These are phyloP conservation scores for Verticillium albo-atrum DNA, from an alignment of 2,329 filamentous ascomycete species.

Conservation along the genomic window DNA sequence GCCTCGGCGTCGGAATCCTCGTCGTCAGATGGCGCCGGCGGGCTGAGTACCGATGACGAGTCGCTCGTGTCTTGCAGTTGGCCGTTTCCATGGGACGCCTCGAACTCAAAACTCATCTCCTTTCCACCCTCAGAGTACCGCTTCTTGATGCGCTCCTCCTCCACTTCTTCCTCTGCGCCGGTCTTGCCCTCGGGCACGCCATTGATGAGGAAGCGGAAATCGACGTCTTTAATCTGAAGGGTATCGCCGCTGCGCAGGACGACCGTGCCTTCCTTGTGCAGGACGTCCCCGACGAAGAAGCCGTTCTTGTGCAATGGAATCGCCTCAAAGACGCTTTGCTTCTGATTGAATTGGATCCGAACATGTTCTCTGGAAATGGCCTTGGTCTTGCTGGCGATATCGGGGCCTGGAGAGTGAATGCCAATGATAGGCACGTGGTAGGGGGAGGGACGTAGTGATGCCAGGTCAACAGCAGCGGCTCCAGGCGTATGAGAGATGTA, in stretches of 20 bases:
- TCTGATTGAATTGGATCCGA: conserved; percentile 65
- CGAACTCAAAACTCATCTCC: conserved; percentile 71
- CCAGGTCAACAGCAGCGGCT: conserved; percentile 55
- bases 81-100: conserved; percentile 54
- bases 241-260: conserved; percentile 58
- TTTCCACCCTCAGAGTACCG: conserved; percentile 55
- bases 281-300: conserved; percentile 60
- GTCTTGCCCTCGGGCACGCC: conserved; percentile 53
- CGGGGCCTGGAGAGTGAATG: conserved; percentile 65
- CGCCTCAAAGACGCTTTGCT: conserved; percentile 61
- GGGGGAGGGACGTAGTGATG: conserved; percentile 55
- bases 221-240: conserved; percentile 69
- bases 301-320: conserved; percentile 60
- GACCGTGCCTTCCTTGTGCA: conserved; percentile 51
- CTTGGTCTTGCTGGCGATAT: conserved; percentile 60
- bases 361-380: conserved; percentile 71
- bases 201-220: conserved; percentile 65
- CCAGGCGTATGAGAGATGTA: conserved; percentile 58
- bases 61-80: conserved; percentile 54
- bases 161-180: conserved; percentile 51
- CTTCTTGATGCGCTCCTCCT: conserved; percentile 42
- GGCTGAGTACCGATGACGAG: conserved; percentile 41
- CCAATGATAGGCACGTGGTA: conserved; percentile 61
- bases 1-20: conserved; percentile 25
- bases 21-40: conserved; percentile 34